Evolutionary conservation across 2,329 filamentous ascomycete genomes (phyloP).

Genomic region (Fusarium dlaminii): DNA sequence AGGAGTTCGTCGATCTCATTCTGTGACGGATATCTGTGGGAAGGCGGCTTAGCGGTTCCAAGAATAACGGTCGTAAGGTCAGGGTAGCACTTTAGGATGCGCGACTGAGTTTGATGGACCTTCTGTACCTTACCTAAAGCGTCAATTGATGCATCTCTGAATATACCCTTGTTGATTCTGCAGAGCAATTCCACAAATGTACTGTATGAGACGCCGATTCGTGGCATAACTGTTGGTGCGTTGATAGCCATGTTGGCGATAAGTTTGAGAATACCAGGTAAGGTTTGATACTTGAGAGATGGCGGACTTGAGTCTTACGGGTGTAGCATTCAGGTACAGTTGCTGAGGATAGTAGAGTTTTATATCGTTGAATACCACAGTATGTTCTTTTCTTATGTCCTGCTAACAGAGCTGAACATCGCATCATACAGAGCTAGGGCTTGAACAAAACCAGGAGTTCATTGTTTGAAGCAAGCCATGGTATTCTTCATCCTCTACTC

Average conservation of each 20-base stretch:
- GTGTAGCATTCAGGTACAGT: too few relatives aligned
- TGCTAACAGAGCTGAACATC: not conserved
- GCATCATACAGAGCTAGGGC: too few relatives aligned
- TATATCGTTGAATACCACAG: not conserved
- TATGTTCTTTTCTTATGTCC: not conserved
- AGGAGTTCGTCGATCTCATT: not conserved
- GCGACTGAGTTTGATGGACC: not conserved
- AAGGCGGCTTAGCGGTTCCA: not conserved
- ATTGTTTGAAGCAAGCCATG: not conserved
- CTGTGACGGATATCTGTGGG: not conserved
- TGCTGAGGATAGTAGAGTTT: too few relatives aligned
- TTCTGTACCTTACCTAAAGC: not conserved
- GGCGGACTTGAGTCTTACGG: not conserved
- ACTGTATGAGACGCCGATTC: not conserved
- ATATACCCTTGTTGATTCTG: not conserved
- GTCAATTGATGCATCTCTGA: not conserved
- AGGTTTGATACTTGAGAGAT: too few relatives aligned
- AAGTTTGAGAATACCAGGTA: not conserved
- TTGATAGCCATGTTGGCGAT: not conserved
- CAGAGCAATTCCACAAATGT: not conserved
- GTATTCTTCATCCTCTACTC: rapidly evolving
- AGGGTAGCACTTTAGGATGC: not conserved
- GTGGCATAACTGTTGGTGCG: not conserved
- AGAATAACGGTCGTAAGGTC: not conserved
- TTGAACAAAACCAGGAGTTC: not conserved